Percentiles rank a stretch among this genome's conserved stretches.
Evolutionary conservation across 176 grass and related monocot species (phyloP).

Genomic region (Pontederia paniculata): DNA sequence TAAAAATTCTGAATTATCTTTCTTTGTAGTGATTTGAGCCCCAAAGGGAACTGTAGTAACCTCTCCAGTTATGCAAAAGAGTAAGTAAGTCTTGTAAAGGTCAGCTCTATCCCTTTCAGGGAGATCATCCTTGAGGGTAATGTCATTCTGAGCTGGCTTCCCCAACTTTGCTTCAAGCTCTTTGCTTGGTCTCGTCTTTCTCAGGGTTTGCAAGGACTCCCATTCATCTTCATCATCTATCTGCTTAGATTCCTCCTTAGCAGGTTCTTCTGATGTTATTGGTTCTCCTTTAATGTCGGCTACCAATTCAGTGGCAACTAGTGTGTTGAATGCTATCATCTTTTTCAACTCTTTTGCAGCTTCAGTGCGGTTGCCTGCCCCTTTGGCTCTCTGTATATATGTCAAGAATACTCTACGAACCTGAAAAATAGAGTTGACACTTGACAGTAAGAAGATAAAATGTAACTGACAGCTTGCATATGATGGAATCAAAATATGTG

Average conservation of each 20-base stretch:
- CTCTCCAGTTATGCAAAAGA: constrained; percentile 79
- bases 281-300: constrained; percentile 76
- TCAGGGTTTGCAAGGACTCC: constrained; percentile 61
- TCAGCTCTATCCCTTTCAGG: constrained; percentile 69
- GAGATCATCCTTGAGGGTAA: constrained; percentile 87
- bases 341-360: constrained; percentile 87
- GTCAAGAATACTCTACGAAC: constrained; percentile 64
- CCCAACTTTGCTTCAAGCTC: constrained; percentile 43
- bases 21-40: constrained; percentile 49
- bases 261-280: constrained; percentile 27
- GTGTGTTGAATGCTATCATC: constrained; percentile 72
- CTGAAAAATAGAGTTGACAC: constrained; percentile 30
- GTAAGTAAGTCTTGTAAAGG: constrained; percentile 72
- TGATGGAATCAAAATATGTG: not conserved
- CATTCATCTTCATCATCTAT: constrained; percentile 53
- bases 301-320: constrained; percentile 73
- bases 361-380: constrained; percentile 64
- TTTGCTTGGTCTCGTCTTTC: constrained; percentile 51
- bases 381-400: constrained; percentile 68
- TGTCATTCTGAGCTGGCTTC: constrained; percentile 71
- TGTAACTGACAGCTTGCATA: constrained; percentile 9
- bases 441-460: constrained; percentile 8
- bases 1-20: constrained; percentile 64
- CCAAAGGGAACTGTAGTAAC: constrained; percentile 66
- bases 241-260: constrained; percentile 31